Base-by-base conservation (phyloP, 225 moss, liverwort and hornwort genomes). In the Pseudisothecium myosuroides region DNA sequence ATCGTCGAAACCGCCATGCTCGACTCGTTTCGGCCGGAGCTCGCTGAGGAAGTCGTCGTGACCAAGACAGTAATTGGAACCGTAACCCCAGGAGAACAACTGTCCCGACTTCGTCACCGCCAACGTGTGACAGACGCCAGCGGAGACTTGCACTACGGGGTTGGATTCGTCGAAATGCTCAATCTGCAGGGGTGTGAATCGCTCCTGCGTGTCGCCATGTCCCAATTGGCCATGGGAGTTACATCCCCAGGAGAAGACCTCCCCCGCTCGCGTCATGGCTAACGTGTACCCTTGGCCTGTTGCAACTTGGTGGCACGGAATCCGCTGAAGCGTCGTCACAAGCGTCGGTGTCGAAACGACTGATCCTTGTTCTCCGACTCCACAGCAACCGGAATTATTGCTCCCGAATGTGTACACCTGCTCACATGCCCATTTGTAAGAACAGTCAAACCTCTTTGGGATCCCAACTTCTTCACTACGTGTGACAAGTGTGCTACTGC, bases 181-280 rank as follows among this genome's bases (percentile, higher is more conserved):
- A 68, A 98, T 86, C 86, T 87, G 94, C 71, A 80, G 75, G 45
- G 98, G 98, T 41, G 89, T 87, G 47, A 91, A 86, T 74, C 94
- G 95, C 69, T 97, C 97, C 54, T 90, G 90, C 23, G 93, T 95
- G 90, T 95, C 87, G 32, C 96, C 96, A 68, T 95, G 98, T 50
- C 98, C 98, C 62, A 98, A 88, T 90, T 97, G 97, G 13, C 98
- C 98, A 63, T 94, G 95, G 19, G 97, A 93, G 79, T 93, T 94
- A 89, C 94, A 93, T 63, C 98, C 98, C 98, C 98, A 98, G 21
- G 97, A 94, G 85, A 95, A 98, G 39, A 98, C 71, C 74, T 89
- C 92, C 66, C 96, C 98, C 32, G 89, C 87, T 87, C 83, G 92
- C 50, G 97, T 95, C 56, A 96, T 65, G 5, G 93, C 98, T 63